phyloP scores from a whole-genome alignment of 768 basidiomycete species.

The Termitomyces sp. region DNA sequence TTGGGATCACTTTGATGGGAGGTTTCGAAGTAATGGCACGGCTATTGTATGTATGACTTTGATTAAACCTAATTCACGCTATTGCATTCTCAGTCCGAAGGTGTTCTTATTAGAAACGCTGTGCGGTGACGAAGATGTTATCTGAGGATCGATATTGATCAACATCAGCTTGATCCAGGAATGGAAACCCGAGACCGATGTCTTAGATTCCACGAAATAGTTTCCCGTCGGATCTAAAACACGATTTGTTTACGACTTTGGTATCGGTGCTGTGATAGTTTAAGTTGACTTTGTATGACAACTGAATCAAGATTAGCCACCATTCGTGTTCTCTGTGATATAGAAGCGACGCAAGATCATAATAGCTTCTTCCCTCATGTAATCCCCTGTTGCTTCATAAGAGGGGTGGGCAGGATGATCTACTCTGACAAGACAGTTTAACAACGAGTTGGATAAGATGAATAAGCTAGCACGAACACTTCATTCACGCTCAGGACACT shows the following conservation, averaged over 20 bases:
- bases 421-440: constrained; percentile 35
- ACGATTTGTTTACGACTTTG: constrained; percentile 82
- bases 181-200: background rate
- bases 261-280: constrained; percentile 64
- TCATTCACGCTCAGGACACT: constrained; percentile 88
- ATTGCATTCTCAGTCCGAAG: background rate
- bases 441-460: background rate
- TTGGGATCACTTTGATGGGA: constrained; percentile 3
- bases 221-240: constrained; percentile 50
- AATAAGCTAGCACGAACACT: constrained; percentile 36
- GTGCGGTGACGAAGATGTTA: background rate
- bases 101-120: background rate
- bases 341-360: constrained; percentile 85
- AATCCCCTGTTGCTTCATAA: constrained; percentile 73
- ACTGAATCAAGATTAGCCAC: constrained; percentile 30
- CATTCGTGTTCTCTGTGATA: constrained; percentile 89
- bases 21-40: background rate
- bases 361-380: constrained; percentile 78
- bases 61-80: background rate
- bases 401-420: constrained; percentile 67
- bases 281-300: background rate
- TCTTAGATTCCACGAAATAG: background rate
- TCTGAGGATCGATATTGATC: background rate
- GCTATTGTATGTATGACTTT: background rate
- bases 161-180: background rate